Conservation (phyloP, 495 filamentous ascomycete genomes). For the Aspergillus mulundensis region DNA sequence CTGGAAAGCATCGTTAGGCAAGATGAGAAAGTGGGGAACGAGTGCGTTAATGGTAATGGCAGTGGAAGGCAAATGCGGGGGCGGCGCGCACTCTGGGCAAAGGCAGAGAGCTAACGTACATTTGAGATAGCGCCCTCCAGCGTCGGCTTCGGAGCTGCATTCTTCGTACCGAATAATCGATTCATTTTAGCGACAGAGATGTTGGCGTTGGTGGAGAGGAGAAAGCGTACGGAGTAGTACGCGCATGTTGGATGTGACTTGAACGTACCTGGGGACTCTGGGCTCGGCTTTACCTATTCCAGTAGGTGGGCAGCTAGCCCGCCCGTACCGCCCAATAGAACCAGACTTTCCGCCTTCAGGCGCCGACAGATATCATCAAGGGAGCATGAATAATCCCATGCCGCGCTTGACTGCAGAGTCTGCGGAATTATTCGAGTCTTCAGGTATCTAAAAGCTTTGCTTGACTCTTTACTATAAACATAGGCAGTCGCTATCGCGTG, state of each 20-base stretch:
- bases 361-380: neutral
- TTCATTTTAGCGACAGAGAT: conserved; percentile 60
- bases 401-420: neutral
- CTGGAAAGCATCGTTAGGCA: conserved; percentile 33
- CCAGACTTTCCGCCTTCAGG: neutral
- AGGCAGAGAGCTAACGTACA: conserved; percentile 41
- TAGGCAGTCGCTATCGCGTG: neutral
- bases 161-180: conserved; percentile 88
- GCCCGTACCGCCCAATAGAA: neutral
- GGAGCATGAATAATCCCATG: neutral
- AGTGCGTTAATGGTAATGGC: neutral
- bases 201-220: neutral
- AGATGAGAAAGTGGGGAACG: neutral
- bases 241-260: too few species aligned
- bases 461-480: neutral
- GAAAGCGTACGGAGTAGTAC: neutral
- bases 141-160: conserved; percentile 84
- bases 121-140: conserved; percentile 81
- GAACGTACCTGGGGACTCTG: too few species aligned
- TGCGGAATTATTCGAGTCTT: neutral
- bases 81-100: conserved; percentile 4
- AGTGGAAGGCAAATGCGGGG: neutral
- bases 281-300: neutral
- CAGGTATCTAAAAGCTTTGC: neutral
- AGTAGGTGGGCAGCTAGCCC: neutral